Evolutionary conservation across 371 early-diverging fungal genomes (phyloP), one percentile per base, ranked within the genome.

Genomic region (Dipsacomyces acuminosporus): DNA sequence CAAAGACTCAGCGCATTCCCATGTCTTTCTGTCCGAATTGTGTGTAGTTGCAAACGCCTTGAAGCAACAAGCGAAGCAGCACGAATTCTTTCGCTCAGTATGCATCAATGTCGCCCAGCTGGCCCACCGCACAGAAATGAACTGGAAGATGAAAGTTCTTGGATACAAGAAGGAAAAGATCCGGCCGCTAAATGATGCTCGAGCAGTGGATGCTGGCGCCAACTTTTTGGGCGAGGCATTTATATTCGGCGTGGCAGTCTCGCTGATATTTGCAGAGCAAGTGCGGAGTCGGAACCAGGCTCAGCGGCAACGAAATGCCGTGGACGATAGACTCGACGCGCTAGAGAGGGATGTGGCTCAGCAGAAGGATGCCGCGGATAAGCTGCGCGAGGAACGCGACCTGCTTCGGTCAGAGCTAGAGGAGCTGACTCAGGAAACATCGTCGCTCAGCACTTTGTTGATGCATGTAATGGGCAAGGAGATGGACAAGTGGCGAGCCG

Each of bases 121-220:
- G 76, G 42, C 61, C 57, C 77, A 54, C 77, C 75, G 79, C 30
- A 65, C 86, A 11, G 86, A 86, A 73, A 88, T 87, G 85, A 86
- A 81, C 43, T 81, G 88, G 66, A 89, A 87, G 64, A 87, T 89
- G 90, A 80, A 79, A 48, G 83, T 89, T 26, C 66, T 89, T 15
- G 91, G 89, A 15, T 89, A 90, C 72, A 86, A 84, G 51, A 76
- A 76, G 43, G 82, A 88, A 56, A 76, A 82, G 41, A 87, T 94
- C 56, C 83, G 89, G 38, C 92, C 92, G 8, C 75, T 90, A 30
- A 90, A 88, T 65, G 91, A 92, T 53, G 82, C 84, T 8, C 84
- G 87, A 51, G 94, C 94, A 33, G 81, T 94, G 24, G 93, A 94
- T 61, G 82, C 83, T 14, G 94, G 93, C 2, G 90, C 93, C 25